Conservation (phyloP, 345 rosid species). For the Psidium guajava region DNA sequence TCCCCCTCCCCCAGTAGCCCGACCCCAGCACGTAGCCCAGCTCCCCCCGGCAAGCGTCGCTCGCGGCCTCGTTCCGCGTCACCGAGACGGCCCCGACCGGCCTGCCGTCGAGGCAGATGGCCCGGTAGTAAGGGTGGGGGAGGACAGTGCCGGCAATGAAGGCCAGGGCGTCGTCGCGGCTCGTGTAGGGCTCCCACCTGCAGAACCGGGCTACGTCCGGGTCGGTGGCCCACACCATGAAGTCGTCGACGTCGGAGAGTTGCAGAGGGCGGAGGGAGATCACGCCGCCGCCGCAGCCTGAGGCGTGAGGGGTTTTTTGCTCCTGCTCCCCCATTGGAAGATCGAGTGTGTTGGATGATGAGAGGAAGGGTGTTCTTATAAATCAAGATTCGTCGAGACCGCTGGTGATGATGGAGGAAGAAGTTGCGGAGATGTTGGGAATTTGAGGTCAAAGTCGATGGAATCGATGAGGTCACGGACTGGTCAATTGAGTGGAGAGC, state of each 20-base stretch:
- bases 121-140: slow-evolving; percentile 52
- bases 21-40: slow-evolving; percentile 17
- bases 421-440: not conserved
- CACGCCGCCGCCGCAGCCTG: not conserved
- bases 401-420: not conserved
- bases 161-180: slow-evolving; percentile 32
- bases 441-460: not conserved
- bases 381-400: not conserved
- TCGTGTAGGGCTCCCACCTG: slow-evolving; percentile 41
- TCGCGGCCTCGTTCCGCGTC: slow-evolving; percentile 19
- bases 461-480: not conserved
- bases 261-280: slow-evolving; percentile 35
- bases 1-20: slow-evolving; percentile 27
- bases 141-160: slow-evolving; percentile 18
- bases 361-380: not conserved
- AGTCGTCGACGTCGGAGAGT: slow-evolving; percentile 37
- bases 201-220: slow-evolving; percentile 35
- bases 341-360: not conserved
- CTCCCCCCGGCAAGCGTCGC: slow-evolving; percentile 8
- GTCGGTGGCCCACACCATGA: slow-evolving; percentile 68
- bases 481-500: not conserved
- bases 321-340: not conserved
- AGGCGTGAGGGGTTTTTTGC: not conserved
- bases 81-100: slow-evolving; percentile 46
- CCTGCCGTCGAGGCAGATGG: slow-evolving; percentile 44